Evolutionary conservation across 176 grass and related monocot species (phyloP), one percentile per base, ranked within the genome.

Genomic region (Triticum dicoccoides): DNA sequence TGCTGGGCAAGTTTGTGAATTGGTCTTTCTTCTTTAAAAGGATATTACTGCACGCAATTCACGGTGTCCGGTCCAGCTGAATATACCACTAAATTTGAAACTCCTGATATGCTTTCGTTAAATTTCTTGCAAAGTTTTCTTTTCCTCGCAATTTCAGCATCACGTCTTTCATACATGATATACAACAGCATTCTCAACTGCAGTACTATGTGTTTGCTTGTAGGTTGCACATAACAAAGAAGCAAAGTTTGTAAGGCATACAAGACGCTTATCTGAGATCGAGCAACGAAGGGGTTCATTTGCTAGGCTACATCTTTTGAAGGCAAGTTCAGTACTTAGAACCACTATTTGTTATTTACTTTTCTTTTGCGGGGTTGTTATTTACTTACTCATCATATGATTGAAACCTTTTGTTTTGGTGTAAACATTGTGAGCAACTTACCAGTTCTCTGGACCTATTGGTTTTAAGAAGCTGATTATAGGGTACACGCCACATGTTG

Each of bases 211-310:
- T 77, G 37, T 24, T 61, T 79, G 49, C 37, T 90, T 95, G 51
- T 88, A 98, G 93, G 82, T 98, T 83, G 90, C 54, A 47, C 88
- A 86, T 88, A 92, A 92, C 77, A 87, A 76, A 18, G 90, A 89
- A 67, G 80, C 88, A 58, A 92, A 89, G 45, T 81, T 82, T 78
- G 82, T 85, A 51, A 96, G 88, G 80, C 93, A 96, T 87, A 92
- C 96, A 7, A 88, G 93, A 42, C 79, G 82, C 14, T 84, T 96
- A 62, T 98, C 94, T 15, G 91, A 96, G 33, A 95, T 91, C 61
- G 93, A 98, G 69, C 86, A 91, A 29, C 66, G 78, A 76, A 85
- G 83, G 65, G 67, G 65, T 85, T 93, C 93, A 44, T 90, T 92
- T 88, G 83, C 79, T 89, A 86, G 86, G 73, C 32, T 90, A 73